Conservation (phyloP, 495 filamentous ascomycete species). For the Niebla homalea region DNA sequence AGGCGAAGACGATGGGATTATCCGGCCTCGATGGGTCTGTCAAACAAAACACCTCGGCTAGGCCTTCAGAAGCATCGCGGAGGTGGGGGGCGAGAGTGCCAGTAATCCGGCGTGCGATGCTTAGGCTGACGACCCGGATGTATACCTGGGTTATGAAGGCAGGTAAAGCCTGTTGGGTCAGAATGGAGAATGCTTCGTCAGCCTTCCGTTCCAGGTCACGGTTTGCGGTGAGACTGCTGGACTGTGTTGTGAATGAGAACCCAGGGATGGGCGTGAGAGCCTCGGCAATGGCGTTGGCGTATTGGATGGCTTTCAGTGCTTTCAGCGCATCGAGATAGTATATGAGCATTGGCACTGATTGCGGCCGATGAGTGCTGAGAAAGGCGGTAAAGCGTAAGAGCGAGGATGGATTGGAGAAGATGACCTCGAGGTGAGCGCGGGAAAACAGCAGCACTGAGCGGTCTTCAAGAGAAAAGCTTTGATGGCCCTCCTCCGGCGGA, state of each 20-base stretch:
- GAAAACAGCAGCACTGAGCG: constrained; percentile 55
- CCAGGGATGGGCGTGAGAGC: constrained; percentile 36
- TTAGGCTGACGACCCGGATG: constrained; percentile 43
- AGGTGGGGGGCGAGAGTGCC: constrained; percentile 43
- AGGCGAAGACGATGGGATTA: constrained; percentile 70
- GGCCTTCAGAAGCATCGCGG: constrained; percentile 50
- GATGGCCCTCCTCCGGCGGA: constrained; percentile 9
- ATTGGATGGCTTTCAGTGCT: constrained; percentile 54
- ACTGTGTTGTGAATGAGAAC: constrained; percentile 30
- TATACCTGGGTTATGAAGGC: constrained; percentile 56
- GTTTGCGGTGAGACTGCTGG: constrained; percentile 36
- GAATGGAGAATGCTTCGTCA: constrained; percentile 39
- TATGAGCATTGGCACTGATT: constrained; percentile 56
- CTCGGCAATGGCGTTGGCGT: constrained; percentile 51
- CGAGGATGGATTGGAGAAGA: constrained; percentile 52
- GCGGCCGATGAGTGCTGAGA: constrained; percentile 57
- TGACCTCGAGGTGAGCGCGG: constrained; percentile 42
- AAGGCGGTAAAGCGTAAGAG: constrained; percentile 53
- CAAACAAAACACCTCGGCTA: constrained; percentile 67
- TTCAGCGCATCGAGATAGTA: constrained; percentile 57
- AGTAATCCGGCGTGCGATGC: constrained; percentile 44
- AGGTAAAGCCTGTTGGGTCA: constrained; percentile 59
- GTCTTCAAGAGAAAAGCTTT: constrained; percentile 36
- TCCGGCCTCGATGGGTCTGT: constrained; percentile 61
- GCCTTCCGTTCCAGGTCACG: constrained; percentile 44